phyloP scores from a whole-genome alignment of 768 basidiomycete genomes.

The Pholiota microspora region DNA sequence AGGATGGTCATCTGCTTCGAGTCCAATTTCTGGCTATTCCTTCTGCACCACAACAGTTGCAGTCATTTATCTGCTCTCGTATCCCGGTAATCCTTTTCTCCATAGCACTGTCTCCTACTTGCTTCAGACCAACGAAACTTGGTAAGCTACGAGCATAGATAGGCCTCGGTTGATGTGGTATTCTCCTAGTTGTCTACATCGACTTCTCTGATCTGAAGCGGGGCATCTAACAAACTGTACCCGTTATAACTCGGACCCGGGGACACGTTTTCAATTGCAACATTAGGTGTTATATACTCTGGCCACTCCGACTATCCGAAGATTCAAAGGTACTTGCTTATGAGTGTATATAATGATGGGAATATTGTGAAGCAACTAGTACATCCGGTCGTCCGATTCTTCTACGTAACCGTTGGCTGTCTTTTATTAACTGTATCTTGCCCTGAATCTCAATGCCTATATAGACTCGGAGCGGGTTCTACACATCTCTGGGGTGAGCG shows the following conservation, averaged over 20 bases:
- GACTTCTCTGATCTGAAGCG: background rate
- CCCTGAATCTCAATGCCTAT: slow-evolving; percentile 2
- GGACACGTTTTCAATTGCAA: background rate
- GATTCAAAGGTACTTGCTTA: background rate
- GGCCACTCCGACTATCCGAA: background rate
- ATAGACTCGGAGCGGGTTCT: slow-evolving; percentile 11
- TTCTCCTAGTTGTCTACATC: background rate
- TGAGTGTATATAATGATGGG: slow-evolving; percentile 1
- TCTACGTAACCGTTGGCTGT: slow-evolving; percentile 15
- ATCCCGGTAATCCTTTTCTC: background rate
- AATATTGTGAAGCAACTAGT: slow-evolving; percentile 20
- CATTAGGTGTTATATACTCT: background rate
- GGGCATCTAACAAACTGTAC: background rate
- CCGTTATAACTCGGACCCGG: background rate
- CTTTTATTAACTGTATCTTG: slow-evolving; percentile 9
- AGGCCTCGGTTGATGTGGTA: background rate
- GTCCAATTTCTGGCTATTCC: background rate
- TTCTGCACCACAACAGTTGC: background rate
- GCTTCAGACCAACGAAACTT: background rate
- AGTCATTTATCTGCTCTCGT: background rate
- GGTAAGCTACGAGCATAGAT: background rate
- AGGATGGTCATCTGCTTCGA: background rate
- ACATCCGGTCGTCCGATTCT: slow-evolving; percentile 16
- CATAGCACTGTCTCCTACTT: background rate
- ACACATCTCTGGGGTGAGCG: slow-evolving; percentile 1